Conservation (phyloP, 768 basidiomycete genomes). For the Arthromyces matolae region DNA sequence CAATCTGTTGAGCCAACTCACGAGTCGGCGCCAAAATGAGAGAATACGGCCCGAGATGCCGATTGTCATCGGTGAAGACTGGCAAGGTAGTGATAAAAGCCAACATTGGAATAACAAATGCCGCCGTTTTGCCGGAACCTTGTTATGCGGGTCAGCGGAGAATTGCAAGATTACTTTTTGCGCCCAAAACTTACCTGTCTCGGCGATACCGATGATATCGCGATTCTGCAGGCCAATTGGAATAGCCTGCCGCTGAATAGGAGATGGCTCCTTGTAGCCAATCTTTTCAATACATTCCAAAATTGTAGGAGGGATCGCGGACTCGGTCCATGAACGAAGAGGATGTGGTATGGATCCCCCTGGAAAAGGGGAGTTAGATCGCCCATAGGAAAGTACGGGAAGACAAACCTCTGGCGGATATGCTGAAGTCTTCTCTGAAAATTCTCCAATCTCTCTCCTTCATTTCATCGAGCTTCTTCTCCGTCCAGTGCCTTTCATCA, state of each 20-base stretch:
- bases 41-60: slow-evolving; percentile 91
- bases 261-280: slow-evolving; percentile 95
- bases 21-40: slow-evolving; percentile 96
- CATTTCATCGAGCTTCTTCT: slow-evolving; percentile 90
- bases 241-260: slow-evolving; percentile 97
- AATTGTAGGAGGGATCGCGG: slow-evolving; percentile 72
- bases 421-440: slow-evolving; percentile 97
- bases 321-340: slow-evolving; percentile 89
- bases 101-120: slow-evolving; percentile 98
- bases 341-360: slow-evolving; percentile 94
- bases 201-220: slow-evolving; percentile 97
- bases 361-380: slow-evolving; percentile 28
- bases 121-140: slow-evolving; percentile 99
- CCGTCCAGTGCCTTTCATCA: slow-evolving; percentile 97
- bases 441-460: slow-evolving; percentile 99
- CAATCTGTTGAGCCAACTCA: slow-evolving; percentile 97
- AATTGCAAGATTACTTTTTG: not conserved
- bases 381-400: not conserved
- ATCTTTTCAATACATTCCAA: slow-evolving; percentile 83
- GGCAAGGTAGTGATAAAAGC: slow-evolving; percentile 88
- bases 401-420: slow-evolving; percentile 77
- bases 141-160: slow-evolving; percentile 5
- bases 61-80: slow-evolving; percentile 85
- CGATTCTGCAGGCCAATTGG: slow-evolving; percentile 97
- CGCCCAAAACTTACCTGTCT: slow-evolving; percentile 63